phyloP scores from a whole-genome alignment of 768 basidiomycete genomes.

The Mycena maculata region DNA sequence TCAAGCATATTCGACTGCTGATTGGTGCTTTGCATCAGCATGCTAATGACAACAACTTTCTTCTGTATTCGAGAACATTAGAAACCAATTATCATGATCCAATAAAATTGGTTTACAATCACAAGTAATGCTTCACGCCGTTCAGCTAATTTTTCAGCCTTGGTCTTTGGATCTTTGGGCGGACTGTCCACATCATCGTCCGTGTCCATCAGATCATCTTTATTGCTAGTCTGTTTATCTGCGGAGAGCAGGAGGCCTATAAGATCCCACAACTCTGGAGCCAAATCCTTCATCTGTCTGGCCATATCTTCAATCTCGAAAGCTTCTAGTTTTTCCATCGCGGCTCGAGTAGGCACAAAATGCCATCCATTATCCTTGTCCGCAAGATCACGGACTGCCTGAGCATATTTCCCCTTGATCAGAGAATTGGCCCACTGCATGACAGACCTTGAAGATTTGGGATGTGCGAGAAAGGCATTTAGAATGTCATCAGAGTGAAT shows the following conservation, averaged over 20 bases:
- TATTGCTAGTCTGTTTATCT: neutral
- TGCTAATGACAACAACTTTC: constrained; percentile 28
- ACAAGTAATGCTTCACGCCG: neutral
- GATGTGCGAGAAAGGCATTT: neutral
- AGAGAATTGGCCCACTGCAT: neutral
- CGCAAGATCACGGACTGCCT: neutral
- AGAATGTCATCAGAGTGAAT: neutral
- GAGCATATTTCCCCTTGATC: constrained; percentile 1
- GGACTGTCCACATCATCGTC: neutral
- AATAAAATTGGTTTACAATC: neutral
- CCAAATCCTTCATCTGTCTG: neutral
- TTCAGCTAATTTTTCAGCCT: constrained; percentile 7
- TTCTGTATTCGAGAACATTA: constrained; percentile 9
- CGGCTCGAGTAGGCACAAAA: constrained; percentile 12
- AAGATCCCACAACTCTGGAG: constrained; percentile 31
- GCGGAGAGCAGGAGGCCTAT: constrained; percentile 22
- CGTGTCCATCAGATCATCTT: neutral
- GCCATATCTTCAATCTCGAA: constrained; percentile 34
- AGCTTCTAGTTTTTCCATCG: constrained; percentile 18
- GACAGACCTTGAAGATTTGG: neutral
- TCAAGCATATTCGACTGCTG: constrained; percentile 36
- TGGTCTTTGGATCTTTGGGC: neutral
- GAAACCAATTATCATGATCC: neutral
- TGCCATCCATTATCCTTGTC: constrained; percentile 21
- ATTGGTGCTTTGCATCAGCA: constrained; percentile 35